These are phyloP conservation scores for Raphanus sativus DNA, from an alignment of 345 rosid genomes.

Conservation along the genomic window DNA sequence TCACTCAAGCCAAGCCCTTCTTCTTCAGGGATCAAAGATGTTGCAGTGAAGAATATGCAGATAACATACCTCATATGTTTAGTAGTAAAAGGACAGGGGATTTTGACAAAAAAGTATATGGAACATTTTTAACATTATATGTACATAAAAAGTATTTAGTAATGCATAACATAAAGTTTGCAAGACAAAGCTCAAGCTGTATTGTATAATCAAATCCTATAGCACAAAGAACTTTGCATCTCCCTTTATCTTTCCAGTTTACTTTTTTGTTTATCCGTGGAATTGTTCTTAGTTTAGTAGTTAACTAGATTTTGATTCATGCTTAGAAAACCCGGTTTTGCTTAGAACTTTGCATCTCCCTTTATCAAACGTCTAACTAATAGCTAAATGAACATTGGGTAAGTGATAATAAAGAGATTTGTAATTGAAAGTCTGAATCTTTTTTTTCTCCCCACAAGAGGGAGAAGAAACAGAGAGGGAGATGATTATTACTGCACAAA, in stretches of 20 bases:
- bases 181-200: constrained; percentile 18
- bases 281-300: neutral
- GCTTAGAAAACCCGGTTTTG: no score
- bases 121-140: neutral
- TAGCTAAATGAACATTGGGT: neutral
- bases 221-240: neutral
- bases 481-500: constrained; percentile 38
- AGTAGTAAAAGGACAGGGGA: neutral
- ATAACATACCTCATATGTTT: constrained; percentile 7
- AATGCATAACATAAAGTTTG: constrained; percentile 8
- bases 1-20: neutral
- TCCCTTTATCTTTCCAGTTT: neutral
- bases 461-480: constrained; percentile 15
- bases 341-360: no score
- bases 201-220: neutral
- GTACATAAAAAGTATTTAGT: neutral
- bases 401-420: constrained; percentile 10
- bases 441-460: neutral
- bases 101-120: constrained; percentile 15
- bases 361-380: neutral
- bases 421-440: constrained; percentile 23
- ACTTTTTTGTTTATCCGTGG: neutral
- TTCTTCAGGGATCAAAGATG: constrained; percentile 2
- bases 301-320: no score
- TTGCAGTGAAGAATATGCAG: neutral